Evolutionary conservation across 2,329 filamentous ascomycete species (phyloP).

Genomic region (Chaetomiaceae sp.): DNA sequence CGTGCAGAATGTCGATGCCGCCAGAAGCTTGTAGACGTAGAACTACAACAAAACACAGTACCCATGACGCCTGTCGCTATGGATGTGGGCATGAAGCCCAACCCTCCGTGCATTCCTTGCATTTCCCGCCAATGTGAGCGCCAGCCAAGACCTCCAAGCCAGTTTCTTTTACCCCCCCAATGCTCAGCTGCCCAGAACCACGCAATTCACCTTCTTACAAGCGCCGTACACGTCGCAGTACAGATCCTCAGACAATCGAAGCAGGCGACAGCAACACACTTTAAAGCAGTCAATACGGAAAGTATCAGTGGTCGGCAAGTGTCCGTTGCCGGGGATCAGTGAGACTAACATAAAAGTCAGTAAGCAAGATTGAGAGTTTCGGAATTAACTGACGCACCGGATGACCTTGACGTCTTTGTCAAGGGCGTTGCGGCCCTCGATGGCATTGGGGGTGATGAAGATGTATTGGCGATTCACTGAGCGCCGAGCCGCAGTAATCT

Average conservation of each 20-base stretch:
- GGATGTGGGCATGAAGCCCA: too few species aligned
- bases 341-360: conserved; percentile 35
- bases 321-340: conserved; percentile 54
- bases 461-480: conserved; percentile 92
- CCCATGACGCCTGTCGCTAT: too few species aligned
- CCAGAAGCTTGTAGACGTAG: conserved; percentile 2
- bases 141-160: too few species aligned
- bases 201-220: neutral
- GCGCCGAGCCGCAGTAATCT: conserved; percentile 74
- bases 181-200: neutral
- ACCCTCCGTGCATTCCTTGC: too few species aligned
- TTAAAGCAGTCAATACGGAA: neutral
- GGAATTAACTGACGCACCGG: conserved; percentile 42
- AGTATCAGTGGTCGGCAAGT: conserved; percentile 30
- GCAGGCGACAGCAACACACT: conserved; percentile 7
- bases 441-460: conserved; percentile 88
- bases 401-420: conserved; percentile 72
- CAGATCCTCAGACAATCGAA: neutral
- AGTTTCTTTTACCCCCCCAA: neutral
- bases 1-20: conserved; percentile 1
- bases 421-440: conserved; percentile 52
- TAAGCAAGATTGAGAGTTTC: neutral
- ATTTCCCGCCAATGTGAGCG: too few species aligned
- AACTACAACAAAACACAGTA: neutral
- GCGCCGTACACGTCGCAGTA: neutral